phyloP scores from a whole-genome alignment of 768 basidiomycete species.

The Russula vinacea region DNA sequence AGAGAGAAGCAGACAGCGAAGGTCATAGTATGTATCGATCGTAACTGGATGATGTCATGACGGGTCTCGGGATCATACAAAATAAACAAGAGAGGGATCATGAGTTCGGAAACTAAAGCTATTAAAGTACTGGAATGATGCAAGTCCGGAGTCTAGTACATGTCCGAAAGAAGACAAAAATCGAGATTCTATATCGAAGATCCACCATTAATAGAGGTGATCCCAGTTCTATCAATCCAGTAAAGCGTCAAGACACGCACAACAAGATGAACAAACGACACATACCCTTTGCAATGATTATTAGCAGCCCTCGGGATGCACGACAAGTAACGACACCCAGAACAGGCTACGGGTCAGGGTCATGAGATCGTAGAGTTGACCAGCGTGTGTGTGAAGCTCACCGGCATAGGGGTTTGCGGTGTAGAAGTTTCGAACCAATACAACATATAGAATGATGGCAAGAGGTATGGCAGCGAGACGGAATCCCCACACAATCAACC shows the following conservation, averaged over 20 bases:
- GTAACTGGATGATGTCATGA: not conserved
- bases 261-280: not conserved
- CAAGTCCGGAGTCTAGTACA: conserved; percentile 4
- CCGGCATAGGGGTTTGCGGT: conserved; percentile 82
- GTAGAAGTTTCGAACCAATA: conserved; percentile 87
- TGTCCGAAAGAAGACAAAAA: conserved; percentile 1
- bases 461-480: conserved; percentile 73
- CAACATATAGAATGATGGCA: conserved; percentile 74
- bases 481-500: conserved; percentile 65
- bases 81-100: not conserved
- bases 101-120: too few relatives aligned
- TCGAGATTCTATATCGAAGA: not conserved
- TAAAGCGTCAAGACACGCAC: not conserved
- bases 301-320: conserved; percentile 79
- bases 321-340: conserved; percentile 85
- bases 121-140: not conserved
- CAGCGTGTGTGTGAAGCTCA: conserved; percentile 37
- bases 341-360: conserved; percentile 56
- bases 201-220: conserved; percentile 14
- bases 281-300: conserved; percentile 58
- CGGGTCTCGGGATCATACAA: not conserved
- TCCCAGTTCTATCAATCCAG: conserved; percentile 16
- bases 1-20: conserved; percentile 40
- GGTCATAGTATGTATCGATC: conserved; percentile 36
- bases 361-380: not conserved